These are phyloP conservation scores for Paspalum vaginatum DNA, from an alignment of 176 grass and related monocot genomes.

Conservation along the genomic window DNA sequence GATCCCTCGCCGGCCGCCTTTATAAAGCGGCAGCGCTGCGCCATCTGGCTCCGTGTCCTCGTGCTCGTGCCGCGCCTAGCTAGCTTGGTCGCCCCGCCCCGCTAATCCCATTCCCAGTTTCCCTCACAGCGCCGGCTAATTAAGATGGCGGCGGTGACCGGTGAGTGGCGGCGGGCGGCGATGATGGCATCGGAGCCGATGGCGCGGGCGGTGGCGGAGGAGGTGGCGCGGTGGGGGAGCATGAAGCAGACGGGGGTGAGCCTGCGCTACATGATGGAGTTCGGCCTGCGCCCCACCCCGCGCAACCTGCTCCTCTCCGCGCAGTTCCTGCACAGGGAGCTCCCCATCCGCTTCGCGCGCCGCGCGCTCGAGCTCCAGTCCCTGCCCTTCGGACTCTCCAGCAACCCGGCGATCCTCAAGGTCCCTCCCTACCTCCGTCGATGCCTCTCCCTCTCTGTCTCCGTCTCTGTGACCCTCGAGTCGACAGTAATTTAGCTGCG, in stretches of 20 bases:
- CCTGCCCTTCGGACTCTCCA: slow-evolving; percentile 76
- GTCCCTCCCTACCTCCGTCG: slow-evolving; percentile 19
- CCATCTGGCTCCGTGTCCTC: slow-evolving; percentile 4
- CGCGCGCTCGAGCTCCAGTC: slow-evolving; percentile 76
- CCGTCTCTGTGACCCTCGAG: neutral
- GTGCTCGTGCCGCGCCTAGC: slow-evolving; percentile 9
- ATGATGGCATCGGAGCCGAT: slow-evolving; percentile 66
- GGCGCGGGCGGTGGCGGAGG: slow-evolving; percentile 72
- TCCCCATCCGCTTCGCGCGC: slow-evolving; percentile 79
- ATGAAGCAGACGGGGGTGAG: slow-evolving; percentile 94
- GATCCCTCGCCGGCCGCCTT: slow-evolving; percentile 15
- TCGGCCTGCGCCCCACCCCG: slow-evolving; percentile 69
- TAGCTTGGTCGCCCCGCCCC: neutral
- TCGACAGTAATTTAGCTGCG: neutral
- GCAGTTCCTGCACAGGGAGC: slow-evolving; percentile 90
- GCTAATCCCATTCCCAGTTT: neutral
- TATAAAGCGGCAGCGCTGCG: slow-evolving; percentile 25
- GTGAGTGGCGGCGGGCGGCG: neutral
- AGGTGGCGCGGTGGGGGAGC: slow-evolving; percentile 77
- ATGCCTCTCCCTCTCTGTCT: neutral
- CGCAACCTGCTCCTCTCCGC: slow-evolving; percentile 80
- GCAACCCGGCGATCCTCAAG: slow-evolving; percentile 79
- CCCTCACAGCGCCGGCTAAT: too few species aligned
- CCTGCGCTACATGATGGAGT: slow-evolving; percentile 98
- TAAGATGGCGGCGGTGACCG: neutral